phyloP scores from a whole-genome alignment of 805 yeast species.

The Hanseniaspora occidentalis region DNA sequence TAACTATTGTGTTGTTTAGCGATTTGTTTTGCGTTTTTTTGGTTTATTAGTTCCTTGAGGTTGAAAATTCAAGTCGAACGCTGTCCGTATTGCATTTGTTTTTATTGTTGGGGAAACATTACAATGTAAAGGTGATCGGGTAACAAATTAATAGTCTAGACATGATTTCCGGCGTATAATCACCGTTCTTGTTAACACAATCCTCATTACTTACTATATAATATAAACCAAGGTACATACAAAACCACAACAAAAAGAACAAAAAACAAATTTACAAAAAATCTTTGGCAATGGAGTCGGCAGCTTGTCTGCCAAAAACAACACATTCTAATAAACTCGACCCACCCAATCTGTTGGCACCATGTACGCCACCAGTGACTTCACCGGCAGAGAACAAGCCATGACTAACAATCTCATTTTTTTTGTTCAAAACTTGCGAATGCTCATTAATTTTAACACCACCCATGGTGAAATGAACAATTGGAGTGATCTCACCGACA shows the following conservation, averaged over 20 bases:
- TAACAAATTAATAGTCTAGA: no score
- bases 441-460: conserved; percentile 44
- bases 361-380: conserved; percentile 58
- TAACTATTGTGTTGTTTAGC: no score
- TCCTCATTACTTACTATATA: no score
- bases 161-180: no score
- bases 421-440: conserved; percentile 28
- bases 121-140: no score
- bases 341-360: conserved; percentile 49
- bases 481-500: conserved; percentile 46
- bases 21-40: no score
- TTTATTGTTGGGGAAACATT: no score
- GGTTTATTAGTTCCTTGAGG: no score
- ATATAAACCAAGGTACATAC: not conserved
- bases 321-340: conserved; percentile 47
- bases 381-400: conserved; percentile 57
- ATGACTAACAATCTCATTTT: conserved; percentile 22
- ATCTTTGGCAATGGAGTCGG: conserved; percentile 21
- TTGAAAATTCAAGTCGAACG: no score
- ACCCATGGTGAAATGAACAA: conserved; percentile 57
- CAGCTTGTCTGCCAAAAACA: conserved; percentile 45
- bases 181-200: no score
- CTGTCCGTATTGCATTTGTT: no score
- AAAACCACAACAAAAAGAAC: not conserved
- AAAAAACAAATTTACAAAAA: not conserved